Percentiles rank a stretch among this genome's conserved stretches.
Conservation (phyloP, 2,329 filamentous ascomycete species). For the Hymenoscyphus infarciens region DNA sequence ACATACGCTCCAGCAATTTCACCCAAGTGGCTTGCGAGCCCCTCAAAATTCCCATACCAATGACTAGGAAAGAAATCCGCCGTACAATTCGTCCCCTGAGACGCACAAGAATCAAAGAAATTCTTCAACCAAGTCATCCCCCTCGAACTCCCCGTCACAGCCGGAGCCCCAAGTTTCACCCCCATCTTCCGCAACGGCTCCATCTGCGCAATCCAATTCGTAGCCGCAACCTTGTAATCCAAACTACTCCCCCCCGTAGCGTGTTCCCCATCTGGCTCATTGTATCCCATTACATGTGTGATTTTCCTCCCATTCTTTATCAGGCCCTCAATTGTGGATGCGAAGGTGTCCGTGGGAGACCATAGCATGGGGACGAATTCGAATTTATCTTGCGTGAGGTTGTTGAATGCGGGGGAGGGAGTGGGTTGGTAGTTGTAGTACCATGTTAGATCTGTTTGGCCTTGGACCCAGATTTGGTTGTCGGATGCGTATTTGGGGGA, state of each 20-base stretch:
- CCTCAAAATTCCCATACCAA: constrained; percentile 59
- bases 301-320: constrained; percentile 56
- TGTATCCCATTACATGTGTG: constrained; percentile 67
- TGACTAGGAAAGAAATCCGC: constrained; percentile 63
- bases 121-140: constrained; percentile 65
- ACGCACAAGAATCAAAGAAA: constrained; percentile 62
- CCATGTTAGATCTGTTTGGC: constrained; percentile 65
- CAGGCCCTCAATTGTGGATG: constrained; percentile 53
- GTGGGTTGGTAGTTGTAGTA: constrained; percentile 74
- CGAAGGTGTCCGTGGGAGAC: constrained; percentile 56
- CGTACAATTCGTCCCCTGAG: constrained; percentile 50
- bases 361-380: constrained; percentile 82
- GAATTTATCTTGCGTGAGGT: constrained; percentile 51
- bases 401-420: constrained; percentile 51
- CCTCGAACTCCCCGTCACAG: constrained; percentile 57
- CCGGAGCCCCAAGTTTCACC: constrained; percentile 64
- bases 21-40: constrained; percentile 37
- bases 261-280: constrained; percentile 66
- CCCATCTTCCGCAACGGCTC: constrained; percentile 63
- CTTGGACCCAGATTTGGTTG: constrained; percentile 59
- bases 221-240: constrained; percentile 56
- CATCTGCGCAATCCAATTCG: constrained; percentile 68
- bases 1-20: constrained; percentile 32
- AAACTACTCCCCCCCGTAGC: constrained; percentile 61
- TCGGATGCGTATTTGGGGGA: constrained; percentile 46